These are phyloP conservation scores for Suhomyces bolitotheri DNA, from an alignment of 1,139 yeast species.

Conservation along the genomic window DNA sequence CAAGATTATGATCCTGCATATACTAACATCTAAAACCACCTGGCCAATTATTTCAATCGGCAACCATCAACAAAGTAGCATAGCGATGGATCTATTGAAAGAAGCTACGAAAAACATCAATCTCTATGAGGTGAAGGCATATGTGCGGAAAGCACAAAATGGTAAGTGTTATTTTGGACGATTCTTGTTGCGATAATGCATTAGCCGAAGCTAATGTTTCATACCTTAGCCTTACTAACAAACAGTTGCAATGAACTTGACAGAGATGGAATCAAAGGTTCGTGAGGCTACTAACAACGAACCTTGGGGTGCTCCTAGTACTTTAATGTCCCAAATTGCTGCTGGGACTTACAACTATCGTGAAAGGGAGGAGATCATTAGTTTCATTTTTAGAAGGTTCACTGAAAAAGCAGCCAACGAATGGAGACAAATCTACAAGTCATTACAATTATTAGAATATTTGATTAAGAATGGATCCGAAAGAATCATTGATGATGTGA, in stretches of 20 bases:
- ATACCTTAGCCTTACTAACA: slow-evolving; percentile 17
- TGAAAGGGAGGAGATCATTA: slow-evolving; percentile 74
- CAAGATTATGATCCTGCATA: too few relatives aligned
- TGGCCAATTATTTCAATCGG: slow-evolving; percentile 10
- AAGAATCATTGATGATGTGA: slow-evolving; percentile 90
- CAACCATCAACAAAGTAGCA: slow-evolving; percentile 3
- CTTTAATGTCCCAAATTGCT: slow-evolving; percentile 92
- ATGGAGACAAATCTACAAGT: slow-evolving; percentile 97
- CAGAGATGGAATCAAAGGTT: slow-evolving; percentile 94
- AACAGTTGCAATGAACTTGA: slow-evolving; percentile 78
- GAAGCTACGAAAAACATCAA: slow-evolving; percentile 80
- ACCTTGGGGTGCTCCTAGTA: slow-evolving; percentile 98
- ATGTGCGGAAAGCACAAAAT: slow-evolving; percentile 96
- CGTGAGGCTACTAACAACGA: slow-evolving; percentile 98
- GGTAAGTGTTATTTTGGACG: slow-evolving; percentile 40
- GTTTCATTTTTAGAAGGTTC: slow-evolving; percentile 75
- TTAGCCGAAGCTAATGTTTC: background rate
- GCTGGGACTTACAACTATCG: slow-evolving; percentile 89
- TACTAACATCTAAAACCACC: slow-evolving; percentile 1
- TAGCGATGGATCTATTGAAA: slow-evolving; percentile 61
- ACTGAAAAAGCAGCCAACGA: slow-evolving; percentile 94
- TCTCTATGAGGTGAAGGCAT: slow-evolving; percentile 93
- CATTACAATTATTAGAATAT: slow-evolving; percentile 87
- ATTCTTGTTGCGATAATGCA: too few relatives aligned
- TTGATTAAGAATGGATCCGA: slow-evolving; percentile 91